Conservation (phyloP, 2,329 filamentous ascomycete species). For the Claviceps africana region DNA sequence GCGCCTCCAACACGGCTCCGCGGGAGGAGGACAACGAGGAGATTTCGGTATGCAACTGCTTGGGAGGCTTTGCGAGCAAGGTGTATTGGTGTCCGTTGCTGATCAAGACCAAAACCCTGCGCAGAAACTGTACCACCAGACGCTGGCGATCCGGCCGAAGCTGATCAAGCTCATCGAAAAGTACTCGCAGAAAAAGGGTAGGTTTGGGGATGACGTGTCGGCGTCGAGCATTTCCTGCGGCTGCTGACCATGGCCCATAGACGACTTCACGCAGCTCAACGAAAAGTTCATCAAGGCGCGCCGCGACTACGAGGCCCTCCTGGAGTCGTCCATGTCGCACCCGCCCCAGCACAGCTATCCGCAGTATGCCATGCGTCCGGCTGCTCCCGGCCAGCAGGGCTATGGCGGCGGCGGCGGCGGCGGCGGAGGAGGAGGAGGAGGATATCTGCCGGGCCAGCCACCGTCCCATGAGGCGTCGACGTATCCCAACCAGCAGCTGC, state of each 20-base stretch:
- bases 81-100: too few species aligned
- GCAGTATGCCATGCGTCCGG: slow-evolving; percentile 45
- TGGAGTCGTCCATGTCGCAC: slow-evolving; percentile 93
- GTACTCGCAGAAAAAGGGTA: slow-evolving; percentile 98
- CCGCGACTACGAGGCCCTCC: slow-evolving; percentile 86
- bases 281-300: slow-evolving; percentile 99
- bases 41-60: slow-evolving; percentile 65
- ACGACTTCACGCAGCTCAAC: slow-evolving; percentile 96
- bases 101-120: too few species aligned
- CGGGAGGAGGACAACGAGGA: slow-evolving; percentile 92
- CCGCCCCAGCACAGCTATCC: slow-evolving; percentile 70
- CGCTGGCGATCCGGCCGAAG: slow-evolving; percentile 86
- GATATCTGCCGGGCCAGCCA: slow-evolving; percentile 29
- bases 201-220: too few species aligned
- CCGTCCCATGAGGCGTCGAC: slow-evolving; percentile 37
- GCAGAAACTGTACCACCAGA: slow-evolving; percentile 76
- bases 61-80: too few species aligned
- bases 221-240: too few species aligned
- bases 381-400: slow-evolving; percentile 31
- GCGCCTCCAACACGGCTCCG: slow-evolving; percentile 66
- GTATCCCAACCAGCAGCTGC: slow-evolving; percentile 52
- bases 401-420: slow-evolving; percentile 26
- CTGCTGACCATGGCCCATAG: slow-evolving; percentile 31
- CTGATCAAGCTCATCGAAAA: slow-evolving; percentile 96
- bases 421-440: too few species aligned